Percentiles rank a stretch among this genome's conserved stretches.
These are phyloP conservation scores for Talaromyces verruculosus DNA, from an alignment of 2,329 filamentous ascomycete species.

Conservation along the genomic window DNA sequence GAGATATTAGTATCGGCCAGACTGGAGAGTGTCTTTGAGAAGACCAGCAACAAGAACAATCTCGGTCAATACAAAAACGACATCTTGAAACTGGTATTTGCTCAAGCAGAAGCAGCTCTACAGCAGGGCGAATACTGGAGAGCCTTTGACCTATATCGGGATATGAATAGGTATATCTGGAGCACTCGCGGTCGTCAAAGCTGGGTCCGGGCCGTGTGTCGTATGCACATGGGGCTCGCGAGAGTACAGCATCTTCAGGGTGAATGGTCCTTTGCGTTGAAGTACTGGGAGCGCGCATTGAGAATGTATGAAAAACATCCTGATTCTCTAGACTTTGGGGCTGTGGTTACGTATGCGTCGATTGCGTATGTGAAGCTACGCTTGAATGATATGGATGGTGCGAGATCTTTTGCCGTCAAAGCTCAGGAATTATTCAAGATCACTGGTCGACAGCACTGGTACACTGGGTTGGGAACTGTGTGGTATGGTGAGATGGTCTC, in stretches of 20 bases:
- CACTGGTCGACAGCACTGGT: conserved; percentile 3
- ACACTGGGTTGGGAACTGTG: conserved; percentile 1
- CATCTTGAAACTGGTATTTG: conserved; percentile 1
- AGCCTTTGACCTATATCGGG: conserved; percentile 10
- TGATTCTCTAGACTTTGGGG: neutral
- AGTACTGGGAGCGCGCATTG: conserved; percentile 15
- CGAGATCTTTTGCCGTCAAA: neutral
- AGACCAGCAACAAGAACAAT: neutral
- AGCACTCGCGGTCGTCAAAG: neutral
- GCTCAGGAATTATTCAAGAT: neutral
- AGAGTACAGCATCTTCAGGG: conserved; percentile 7
- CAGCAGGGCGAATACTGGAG: conserved; percentile 17
- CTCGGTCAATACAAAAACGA: neutral
- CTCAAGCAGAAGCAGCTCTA: conserved; percentile 14
- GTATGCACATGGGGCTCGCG: conserved; percentile 13
- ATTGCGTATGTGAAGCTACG: conserved; percentile 2
- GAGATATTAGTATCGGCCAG: conserved; percentile 10
- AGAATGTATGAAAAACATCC: conserved; percentile 12
- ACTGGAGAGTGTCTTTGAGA: neutral
- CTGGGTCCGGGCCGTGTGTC: conserved; percentile 11
- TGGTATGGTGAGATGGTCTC: conserved; percentile 13
- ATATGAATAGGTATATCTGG: conserved; percentile 3
- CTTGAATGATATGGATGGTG: conserved; percentile 3
- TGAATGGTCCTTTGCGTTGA: conserved; percentile 6
- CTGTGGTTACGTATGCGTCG: conserved; percentile 7